Evolutionary conservation across 73 alveolate species (phyloP).

Genomic region (Symbiodinium pilosum): DNA sequence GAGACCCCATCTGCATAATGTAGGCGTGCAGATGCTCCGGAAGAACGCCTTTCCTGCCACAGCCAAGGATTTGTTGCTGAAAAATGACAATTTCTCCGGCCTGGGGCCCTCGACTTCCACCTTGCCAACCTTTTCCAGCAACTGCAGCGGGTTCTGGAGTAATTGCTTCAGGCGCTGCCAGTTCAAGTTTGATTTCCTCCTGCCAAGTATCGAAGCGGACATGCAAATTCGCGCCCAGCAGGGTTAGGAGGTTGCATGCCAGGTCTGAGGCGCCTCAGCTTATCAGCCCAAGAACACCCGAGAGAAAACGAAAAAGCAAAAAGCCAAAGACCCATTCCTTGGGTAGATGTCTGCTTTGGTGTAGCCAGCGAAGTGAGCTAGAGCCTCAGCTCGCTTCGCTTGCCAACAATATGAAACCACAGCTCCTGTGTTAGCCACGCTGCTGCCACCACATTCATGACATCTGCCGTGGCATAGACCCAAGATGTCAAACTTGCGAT

Average conservation of each 20-base stretch:
- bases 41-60: conserved; percentile 53
- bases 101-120: conserved; percentile 72
- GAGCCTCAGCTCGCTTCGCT: neutral
- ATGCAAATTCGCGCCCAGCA: no score
- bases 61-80: neutral
- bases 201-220: no score
- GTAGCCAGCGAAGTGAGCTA: conserved; percentile 85
- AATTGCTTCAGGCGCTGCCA: conserved; percentile 81
- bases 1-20: conserved; percentile 78
- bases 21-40: conserved; percentile 70
- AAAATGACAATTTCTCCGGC: neutral
- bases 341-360: conserved; percentile 75
- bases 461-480: conserved; percentile 82
- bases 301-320: no score
- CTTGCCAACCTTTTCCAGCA: conserved; percentile 52
- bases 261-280: no score
- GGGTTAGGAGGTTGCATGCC: no score
- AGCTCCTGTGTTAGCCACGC: neutral
- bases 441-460: conserved; percentile 77
- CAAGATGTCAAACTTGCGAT: conserved; percentile 26
- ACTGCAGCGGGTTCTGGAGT: conserved; percentile 25
- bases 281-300: no score
- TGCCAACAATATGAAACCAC: neutral
- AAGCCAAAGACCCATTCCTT: conserved; percentile 43
- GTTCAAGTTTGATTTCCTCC: conserved; percentile 80